Conservation (phyloP, 2,329 filamentous ascomycete species). For the Alternaria infectoria region DNA sequence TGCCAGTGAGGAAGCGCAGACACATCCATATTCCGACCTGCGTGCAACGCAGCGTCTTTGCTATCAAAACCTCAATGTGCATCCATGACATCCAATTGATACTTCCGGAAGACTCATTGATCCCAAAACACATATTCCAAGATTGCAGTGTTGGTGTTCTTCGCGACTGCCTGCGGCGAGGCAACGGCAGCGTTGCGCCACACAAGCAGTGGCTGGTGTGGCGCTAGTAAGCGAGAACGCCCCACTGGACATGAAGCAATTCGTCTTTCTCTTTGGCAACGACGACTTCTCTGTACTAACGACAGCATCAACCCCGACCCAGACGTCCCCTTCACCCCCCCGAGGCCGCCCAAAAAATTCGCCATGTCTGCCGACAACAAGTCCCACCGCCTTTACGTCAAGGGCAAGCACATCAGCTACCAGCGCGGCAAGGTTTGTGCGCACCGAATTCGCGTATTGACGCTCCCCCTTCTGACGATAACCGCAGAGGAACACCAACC, state of each 20-base stretch:
- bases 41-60: not conserved
- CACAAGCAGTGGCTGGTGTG: not conserved
- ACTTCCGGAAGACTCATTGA: not conserved
- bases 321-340: conserved; percentile 32
- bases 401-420: conserved; percentile 92
- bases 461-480: conserved; percentile 3
- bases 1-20: not conserved
- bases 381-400: conserved; percentile 51
- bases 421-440: conserved; percentile 67
- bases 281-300: conserved; percentile 33
- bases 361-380: conserved; percentile 46
- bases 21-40: not conserved
- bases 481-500: conserved; percentile 85
- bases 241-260: conserved; percentile 2
- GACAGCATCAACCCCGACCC: conserved; percentile 38
- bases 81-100: not conserved
- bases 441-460: conserved; percentile 7
- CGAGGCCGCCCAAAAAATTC: conserved; percentile 38
- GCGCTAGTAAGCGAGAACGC: conserved; percentile 5
- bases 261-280: conserved; percentile 1
- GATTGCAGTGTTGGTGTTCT: not conserved
- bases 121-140: not conserved
- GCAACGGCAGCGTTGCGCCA: not conserved
- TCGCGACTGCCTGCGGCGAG: not conserved
- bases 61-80: not conserved